Percentiles rank a stretch among this genome's conserved stretches.
These are phyloP conservation scores for Colletotrichum ledebouriae DNA, from an alignment of 2,329 filamentous ascomycete species.

Conservation along the genomic window DNA sequence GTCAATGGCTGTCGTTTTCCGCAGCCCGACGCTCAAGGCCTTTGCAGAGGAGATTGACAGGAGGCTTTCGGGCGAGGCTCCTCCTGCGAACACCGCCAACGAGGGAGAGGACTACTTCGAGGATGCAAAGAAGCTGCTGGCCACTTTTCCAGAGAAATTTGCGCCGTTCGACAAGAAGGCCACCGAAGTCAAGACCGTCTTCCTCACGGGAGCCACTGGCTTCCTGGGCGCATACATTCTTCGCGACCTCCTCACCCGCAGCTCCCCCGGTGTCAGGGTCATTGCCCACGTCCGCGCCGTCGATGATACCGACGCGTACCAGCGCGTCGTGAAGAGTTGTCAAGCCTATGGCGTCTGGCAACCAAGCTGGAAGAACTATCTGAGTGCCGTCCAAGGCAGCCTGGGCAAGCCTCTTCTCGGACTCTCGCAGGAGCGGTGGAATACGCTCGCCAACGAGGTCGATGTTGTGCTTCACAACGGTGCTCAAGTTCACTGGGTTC, in stretches of 20 bases:
- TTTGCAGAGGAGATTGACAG: constrained; percentile 51
- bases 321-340: constrained; percentile 14
- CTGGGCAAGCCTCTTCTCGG: constrained; percentile 80
- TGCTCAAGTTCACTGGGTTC: constrained; percentile 85
- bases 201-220: constrained; percentile 90
- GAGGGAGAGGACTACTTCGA: constrained; percentile 62
- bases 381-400: constrained; percentile 80
- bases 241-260: constrained; percentile 77
- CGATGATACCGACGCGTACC: constrained; percentile 14
- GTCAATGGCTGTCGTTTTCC: constrained; percentile 78
- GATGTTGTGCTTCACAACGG: constrained; percentile 88
- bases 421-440: constrained; percentile 75
- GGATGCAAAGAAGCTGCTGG: constrained; percentile 64
- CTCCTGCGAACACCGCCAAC: constrained; percentile 46
- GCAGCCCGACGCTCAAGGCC: constrained; percentile 65
- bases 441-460: constrained; percentile 72
- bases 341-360: constrained; percentile 80
- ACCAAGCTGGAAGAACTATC: constrained; percentile 73
- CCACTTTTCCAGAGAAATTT: constrained; percentile 59
- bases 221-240: constrained; percentile 89
- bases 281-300: constrained; percentile 32
- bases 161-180: constrained; percentile 10
- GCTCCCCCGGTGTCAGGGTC: constrained; percentile 61
- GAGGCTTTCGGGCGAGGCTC: constrained; percentile 58
- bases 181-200: constrained; percentile 65